Conservation (phyloP, 2,329 filamentous ascomycete genomes). For the Phialophora verrucosa region DNA sequence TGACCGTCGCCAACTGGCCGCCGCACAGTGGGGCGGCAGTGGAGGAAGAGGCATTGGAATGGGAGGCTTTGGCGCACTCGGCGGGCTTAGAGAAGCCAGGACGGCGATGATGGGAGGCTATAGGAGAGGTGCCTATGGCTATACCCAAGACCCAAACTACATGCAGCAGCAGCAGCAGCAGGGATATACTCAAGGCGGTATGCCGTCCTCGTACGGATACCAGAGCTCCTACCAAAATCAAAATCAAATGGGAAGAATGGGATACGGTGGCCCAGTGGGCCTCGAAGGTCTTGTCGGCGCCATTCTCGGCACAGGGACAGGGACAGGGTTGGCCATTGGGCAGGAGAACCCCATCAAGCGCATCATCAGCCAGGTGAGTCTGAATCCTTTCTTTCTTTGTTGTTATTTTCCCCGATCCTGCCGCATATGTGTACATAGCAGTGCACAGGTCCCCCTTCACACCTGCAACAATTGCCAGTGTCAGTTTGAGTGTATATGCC, state of each 20-base stretch:
- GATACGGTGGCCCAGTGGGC: not conserved
- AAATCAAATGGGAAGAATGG: not conserved
- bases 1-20: not conserved
- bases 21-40: not conserved
- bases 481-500: not conserved
- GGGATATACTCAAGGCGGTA: not conserved
- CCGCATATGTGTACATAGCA: too few species aligned
- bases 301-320: conserved; percentile 3
- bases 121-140: not conserved
- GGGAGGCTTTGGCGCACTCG: conserved; percentile 1
- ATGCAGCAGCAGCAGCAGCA: not conserved
- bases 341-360: conserved; percentile 3
- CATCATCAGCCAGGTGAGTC: conserved; percentile 20
- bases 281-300: conserved; percentile 17
- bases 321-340: not conserved
- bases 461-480: too few species aligned
- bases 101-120: conserved; percentile 16
- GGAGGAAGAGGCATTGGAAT: not conserved
- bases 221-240: not conserved
- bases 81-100: conserved; percentile 7
- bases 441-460: too few species aligned
- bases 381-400: not conserved
- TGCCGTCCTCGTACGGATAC: not conserved
- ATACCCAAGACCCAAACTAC: conserved; percentile 8
- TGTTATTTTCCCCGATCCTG: not conserved